Base-by-base conservation (phyloP, 768 basidiomycete genomes). In the Gelatoporia subvermispora region DNA sequence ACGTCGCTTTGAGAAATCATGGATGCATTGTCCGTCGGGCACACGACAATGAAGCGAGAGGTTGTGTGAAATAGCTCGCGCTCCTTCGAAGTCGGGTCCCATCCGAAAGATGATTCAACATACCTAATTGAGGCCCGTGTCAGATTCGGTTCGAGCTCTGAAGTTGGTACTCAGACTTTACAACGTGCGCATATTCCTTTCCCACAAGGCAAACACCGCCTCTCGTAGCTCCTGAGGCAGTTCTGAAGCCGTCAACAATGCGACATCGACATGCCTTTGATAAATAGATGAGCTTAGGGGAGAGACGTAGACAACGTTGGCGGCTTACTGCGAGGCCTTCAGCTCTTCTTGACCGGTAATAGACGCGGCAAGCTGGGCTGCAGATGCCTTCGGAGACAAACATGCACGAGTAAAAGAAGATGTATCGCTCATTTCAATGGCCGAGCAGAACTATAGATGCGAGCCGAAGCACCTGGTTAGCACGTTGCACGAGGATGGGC, bases 101-200 rank as follows among this genome's bases (percentile, higher is more conserved):
- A 60, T 3, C 59, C 59, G 17, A 56, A 49, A 1, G 59, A 53
- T 1, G 59, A 60, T 4, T 50, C 46, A 11, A 45, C 34, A 22
- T 49, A 49, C 16, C 48, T 49, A 17, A 22, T 35, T 25, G 31
- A 25, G 16, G 5, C 36, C 3, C 3, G 36, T 11, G 17, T 18
- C 35, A 40, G 20, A 38, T n/a, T n/a, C 28, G 28, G 28, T 13
- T 13, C 13, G 28, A 7, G 13, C 5, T 5, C 13, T 13, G 28
- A 5, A 7, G 28, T 31, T 7, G 28, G 7, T 7, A 7, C 3
- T 16, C 8, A 35, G 35, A 41, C 45, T 17, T 35, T 50, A 76
- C 74, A 71, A 44, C 4, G 57, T 43, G n/a, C 57, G 52, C 85
- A 88, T 87, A 63, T 87, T 87, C 13, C 62, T 56, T 54, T 81